These are phyloP conservation scores for Tolypocladium nubicola DNA, from an alignment of 2,329 filamentous ascomycete genomes.

Conservation along the genomic window DNA sequence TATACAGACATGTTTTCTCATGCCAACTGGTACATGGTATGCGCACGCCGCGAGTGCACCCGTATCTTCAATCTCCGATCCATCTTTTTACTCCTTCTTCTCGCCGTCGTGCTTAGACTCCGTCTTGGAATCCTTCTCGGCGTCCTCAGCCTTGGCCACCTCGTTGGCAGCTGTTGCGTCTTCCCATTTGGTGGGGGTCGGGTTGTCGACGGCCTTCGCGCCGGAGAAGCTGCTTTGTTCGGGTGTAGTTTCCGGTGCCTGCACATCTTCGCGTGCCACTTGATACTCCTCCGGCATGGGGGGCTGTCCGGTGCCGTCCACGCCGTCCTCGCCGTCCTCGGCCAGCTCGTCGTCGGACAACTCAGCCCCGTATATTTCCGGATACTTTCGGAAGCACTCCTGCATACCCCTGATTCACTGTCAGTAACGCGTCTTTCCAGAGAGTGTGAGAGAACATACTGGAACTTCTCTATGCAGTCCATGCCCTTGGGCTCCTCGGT, in stretches of 20 bases:
- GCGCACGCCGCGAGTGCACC: not conserved
- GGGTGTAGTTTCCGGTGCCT: not conserved
- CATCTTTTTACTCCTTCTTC: constrained; percentile 1
- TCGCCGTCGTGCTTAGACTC: constrained; percentile 3
- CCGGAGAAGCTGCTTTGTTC: constrained; percentile 6
- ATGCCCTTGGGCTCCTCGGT: constrained; percentile 93
- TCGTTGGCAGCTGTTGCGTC: constrained; percentile 20
- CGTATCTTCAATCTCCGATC: not conserved
- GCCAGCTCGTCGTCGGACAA: constrained; percentile 54
- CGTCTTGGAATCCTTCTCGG: constrained; percentile 3
- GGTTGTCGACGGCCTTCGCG: constrained; percentile 2
- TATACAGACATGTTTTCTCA: constrained; percentile 5
- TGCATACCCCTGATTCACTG: constrained; percentile 69
- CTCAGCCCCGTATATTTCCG: constrained; percentile 86
- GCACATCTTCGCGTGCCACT: constrained; percentile 3
- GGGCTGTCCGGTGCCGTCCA: constrained; percentile 13
- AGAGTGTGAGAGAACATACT: constrained; percentile 45
- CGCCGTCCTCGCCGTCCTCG: constrained; percentile 37
- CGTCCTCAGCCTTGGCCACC: constrained; percentile 8
- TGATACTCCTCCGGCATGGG: not conserved
- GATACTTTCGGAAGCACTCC: constrained; percentile 87
- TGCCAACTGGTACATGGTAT: constrained; percentile 5
- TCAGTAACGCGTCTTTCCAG: constrained; percentile 11
- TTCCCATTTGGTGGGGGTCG: constrained; percentile 10
- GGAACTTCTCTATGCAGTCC: constrained; percentile 96